These are phyloP conservation scores for Salicornia ramosissima DNA, from an alignment of 148 eudicot genomes.

Conservation along the genomic window DNA sequence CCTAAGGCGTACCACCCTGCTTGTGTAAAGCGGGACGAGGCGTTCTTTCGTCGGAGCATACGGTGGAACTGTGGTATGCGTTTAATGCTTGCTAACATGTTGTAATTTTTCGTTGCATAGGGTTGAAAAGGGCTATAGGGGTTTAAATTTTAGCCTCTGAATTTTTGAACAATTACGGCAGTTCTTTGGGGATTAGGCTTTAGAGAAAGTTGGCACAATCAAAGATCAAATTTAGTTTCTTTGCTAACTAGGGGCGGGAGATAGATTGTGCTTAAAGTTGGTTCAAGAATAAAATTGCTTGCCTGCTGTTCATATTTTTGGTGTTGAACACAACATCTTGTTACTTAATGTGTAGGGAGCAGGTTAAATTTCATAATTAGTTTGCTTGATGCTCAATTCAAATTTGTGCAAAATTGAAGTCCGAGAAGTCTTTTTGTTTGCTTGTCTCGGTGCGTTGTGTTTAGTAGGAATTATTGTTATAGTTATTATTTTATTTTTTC, in stretches of 20 bases:
- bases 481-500: too few species aligned
- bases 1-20: conserved; percentile 95
- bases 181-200: too few species aligned
- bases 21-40: conserved; percentile 82
- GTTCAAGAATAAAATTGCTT: background rate
- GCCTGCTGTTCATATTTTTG: background rate
- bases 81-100: background rate
- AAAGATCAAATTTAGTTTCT: background rate
- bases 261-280: background rate
- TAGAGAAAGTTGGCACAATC: too few species aligned
- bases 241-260: background rate
- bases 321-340: background rate
- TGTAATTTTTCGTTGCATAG: too few species aligned
- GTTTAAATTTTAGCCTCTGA: too few species aligned
- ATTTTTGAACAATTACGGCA: too few species aligned
- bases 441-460: too few species aligned
- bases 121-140: too few species aligned
- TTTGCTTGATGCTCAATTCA: background rate
- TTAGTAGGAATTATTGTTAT: too few species aligned
- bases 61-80: conserved; percentile 82
- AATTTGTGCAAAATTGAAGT: background rate
- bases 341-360: background rate
- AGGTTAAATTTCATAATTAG: background rate
- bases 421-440: background rate
- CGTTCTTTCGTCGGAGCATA: conserved; percentile 55